Base-by-base conservation (phyloP, 345 rosid species). In the Eucalyptus curtisii region DNA sequence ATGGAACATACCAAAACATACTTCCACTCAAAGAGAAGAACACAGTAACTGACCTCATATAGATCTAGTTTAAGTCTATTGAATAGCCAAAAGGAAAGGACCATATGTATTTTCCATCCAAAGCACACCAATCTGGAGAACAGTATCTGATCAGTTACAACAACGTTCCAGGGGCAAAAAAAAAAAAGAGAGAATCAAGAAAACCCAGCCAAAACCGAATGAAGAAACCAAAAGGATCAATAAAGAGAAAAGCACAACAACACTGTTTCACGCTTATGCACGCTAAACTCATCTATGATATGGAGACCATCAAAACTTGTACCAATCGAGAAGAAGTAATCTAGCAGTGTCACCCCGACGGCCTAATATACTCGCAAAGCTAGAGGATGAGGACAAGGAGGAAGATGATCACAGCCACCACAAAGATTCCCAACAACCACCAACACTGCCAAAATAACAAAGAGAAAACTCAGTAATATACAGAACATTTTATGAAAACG, bases 351-450 rank as follows among this genome's bases (percentile, higher is more conserved):
- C 59, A 87, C 66, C 19, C 84, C 87, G 4, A 82, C 3, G 0
- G 59, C 87, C n/a, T 40, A 76, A 4, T 17, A 27, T 30, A 49
- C 59, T 82, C 52, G 14, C 87, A 31, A 40, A 76, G 12, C 92
- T 92, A 92, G n/a, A 94, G 31, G 66, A 95, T 90, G 79, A 95
- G 88, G 88, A 95, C 57, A 27, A 93, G 88, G 87, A 94, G 48
- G 89, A 95, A 52, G 87, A 94, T 52, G 37, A 93, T 89, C 88
- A 95, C 52, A 44, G 71, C 94, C 91, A 93, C 86, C 79, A 93
- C 90, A 27, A 93, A 57, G 89, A 94, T 88, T 86, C 84, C 97
- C 92, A 94, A 88, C 86, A 94, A 68, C 97, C 97, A 95, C 97
- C 97, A 95, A 82, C 97, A 95, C 97, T 95, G 95, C 93, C 90